Percentiles rank a stretch among this genome's conserved stretches.
Evolutionary conservation across 2,329 filamentous ascomycete genomes (phyloP).

Genomic region (Fusarium buharicum): DNA sequence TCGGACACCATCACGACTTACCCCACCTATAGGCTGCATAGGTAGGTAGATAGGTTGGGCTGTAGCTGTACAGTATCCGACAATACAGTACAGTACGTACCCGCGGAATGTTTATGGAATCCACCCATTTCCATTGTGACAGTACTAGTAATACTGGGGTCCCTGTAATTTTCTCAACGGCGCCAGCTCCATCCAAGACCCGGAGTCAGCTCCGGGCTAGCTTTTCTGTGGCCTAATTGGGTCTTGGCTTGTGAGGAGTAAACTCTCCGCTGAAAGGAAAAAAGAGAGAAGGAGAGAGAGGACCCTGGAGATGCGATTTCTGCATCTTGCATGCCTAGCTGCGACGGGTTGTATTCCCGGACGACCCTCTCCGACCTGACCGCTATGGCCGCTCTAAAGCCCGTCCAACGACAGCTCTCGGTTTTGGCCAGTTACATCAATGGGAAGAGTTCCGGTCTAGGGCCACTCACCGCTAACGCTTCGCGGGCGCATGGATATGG

Average conservation of each 20-base stretch:
- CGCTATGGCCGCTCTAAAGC: constrained; percentile 1
- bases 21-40: constrained; percentile 9
- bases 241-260: constrained; percentile 30
- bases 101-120: no score
- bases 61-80: background rate
- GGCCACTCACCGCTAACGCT: constrained; percentile 27
- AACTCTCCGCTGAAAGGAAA: constrained; percentile 32
- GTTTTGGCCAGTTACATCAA: background rate
- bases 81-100: no score
- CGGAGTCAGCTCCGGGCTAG: constrained; percentile 3
- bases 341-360: constrained; percentile 13
- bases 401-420: background rate
- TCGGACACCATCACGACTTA: constrained; percentile 16
- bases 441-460: constrained; percentile 1
- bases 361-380: constrained; percentile 40
- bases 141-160: background rate
- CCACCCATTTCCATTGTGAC: constrained; percentile 11
- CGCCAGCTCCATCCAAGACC: background rate
- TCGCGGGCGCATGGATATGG: no score
- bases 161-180: constrained; percentile 2
- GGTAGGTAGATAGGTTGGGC: background rate
- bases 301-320: constrained; percentile 14
- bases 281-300: no score
- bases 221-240: constrained; percentile 2
- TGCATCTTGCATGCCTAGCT: constrained; percentile 1